Conservation (phyloP, 2,329 filamentous ascomycete species). For the Ophiostoma populinum region DNA sequence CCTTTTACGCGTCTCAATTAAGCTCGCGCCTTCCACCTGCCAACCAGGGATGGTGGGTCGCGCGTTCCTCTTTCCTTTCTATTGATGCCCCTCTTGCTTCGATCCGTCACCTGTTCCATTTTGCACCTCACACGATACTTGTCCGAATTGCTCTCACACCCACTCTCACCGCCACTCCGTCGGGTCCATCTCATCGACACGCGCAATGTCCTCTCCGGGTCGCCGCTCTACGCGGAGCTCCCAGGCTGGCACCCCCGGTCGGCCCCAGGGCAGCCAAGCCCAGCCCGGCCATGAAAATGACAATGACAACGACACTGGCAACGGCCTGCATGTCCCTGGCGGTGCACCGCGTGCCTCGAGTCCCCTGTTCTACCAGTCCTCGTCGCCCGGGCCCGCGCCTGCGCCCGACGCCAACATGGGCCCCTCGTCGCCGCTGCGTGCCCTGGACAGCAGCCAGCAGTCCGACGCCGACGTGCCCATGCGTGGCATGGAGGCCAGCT, state of each 20-base stretch:
- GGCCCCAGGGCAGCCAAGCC: neutral
- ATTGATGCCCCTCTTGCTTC: neutral
- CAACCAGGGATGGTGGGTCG: slow-evolving; percentile 5
- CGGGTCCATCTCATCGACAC: no score
- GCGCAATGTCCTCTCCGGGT: slow-evolving; percentile 42
- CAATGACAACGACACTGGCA: neutral
- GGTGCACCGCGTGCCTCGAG: slow-evolving; percentile 49
- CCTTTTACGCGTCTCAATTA: slow-evolving; percentile 13
- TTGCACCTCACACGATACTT: no score
- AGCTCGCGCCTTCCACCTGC: slow-evolving; percentile 8
- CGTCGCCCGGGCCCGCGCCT: slow-evolving; percentile 10
- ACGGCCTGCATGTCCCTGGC: slow-evolving; percentile 20
- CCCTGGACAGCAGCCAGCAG: slow-evolving; percentile 29
- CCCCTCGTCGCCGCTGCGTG: slow-evolving; percentile 35
- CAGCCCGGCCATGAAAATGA: no score
- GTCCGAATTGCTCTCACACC: neutral
- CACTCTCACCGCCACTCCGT: neutral
- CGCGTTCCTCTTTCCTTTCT: slow-evolving; percentile 6
- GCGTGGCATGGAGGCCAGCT: slow-evolving; percentile 29
- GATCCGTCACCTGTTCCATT: neutral
- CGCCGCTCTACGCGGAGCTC: slow-evolving; percentile 36
- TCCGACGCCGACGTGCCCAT: slow-evolving; percentile 12
- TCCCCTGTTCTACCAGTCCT: slow-evolving; percentile 58
- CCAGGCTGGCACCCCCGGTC: slow-evolving; percentile 30
- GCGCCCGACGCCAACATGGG: slow-evolving; percentile 2